Evolutionary conservation across 2,329 filamentous ascomycete genomes (phyloP), one percentile per base, ranked within the genome.

Genomic region (Catunica adiposa): DNA sequence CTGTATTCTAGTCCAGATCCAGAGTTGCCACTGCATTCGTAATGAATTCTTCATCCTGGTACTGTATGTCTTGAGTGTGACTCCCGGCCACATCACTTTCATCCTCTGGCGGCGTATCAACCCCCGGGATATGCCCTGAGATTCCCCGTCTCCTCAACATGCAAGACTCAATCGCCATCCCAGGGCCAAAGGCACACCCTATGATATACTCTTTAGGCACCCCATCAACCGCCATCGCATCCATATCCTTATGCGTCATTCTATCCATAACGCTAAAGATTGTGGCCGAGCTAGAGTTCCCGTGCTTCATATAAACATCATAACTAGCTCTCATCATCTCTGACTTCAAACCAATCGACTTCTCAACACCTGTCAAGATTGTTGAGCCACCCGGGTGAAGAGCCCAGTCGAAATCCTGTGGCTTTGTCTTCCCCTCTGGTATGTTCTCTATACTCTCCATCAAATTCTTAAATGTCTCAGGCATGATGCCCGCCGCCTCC

Each of bases 261-360:
- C 75, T 71, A 60, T 85, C 72, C 65, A 86, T 68, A 0, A 87
- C 82, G 59, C 78, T 79, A 61, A 84, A 78, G 11, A 86, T 79
- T 2, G 82, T 84, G 7, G 83, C 79, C 1, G 81, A 84, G 59
- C 79, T 82, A 38, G 77, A 80, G 66, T 86, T 87, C 1, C 83
- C 83, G 61, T 79, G 78, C 54, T 77, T 76, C 52, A 79, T 78
- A 62, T 86, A 86, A 17, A 79, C 77, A 59, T 83, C 77, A 63
- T 83, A 83, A 58, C 79, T 82, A n/a, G 82, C 81, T 51, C 80
- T 73, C 69, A 86, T 79, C 61, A 84, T 81, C 61, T 83, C 77
- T 0, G 79, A 68, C 0, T 71, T 72, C 50, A 86, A 73, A 4
- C 67, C 64, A 70, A 86, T 72, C 1, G 70, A 71, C 44, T 69